Evolutionary conservation across 208 protist genomes (phyloP), one percentile per base, ranked within the genome.

Genomic region (Leishmania guyanensis): DNA sequence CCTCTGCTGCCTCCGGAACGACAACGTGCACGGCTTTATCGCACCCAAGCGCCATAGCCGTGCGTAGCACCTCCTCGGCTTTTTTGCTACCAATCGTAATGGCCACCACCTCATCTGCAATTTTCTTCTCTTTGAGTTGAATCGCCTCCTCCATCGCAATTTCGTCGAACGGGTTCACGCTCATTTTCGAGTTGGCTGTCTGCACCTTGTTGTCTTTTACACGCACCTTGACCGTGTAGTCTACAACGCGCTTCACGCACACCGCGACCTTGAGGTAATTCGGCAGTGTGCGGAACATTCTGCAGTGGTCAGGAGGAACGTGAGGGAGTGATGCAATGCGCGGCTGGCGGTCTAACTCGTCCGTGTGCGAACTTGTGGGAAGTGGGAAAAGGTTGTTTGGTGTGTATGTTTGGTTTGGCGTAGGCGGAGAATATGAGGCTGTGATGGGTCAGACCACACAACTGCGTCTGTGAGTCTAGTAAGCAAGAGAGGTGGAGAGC

Each of bases 111-210:
- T 99, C 97, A 20, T 77, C 92, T 6, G 91, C 94, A 58, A 98
- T 75, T 66, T 94, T 94, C 86, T 92, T 94, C 78, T 99, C 97
- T 84, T 99, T 99, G 54, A 99, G 84, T 66, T 92, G 90, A 39
- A 99, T 93, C 26, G 97, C 98, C 87, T 99, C 98, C 84, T 99
- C 98, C 43, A 98, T 91, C 36, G 97, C 98, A 80, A 99, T 99
- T 69, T 99, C 98, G 84, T 98, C 96, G 80, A 99, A 99, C 26
- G 98, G 98, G 86, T 99, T 99, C 80, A 99, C 98, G 68, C 89
- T 95, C 93, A 98, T 98, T 84, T 99, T 99, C 17, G 99, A 93
- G 83, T 96, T 97, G 68, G 90, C 91, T 14, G 90, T 98, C 80
- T 98, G 98, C 39, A 99, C 93, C 75, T 98, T 97, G 87, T 99